Conservation (phyloP, 2,329 filamentous ascomycete genomes). For the Zarea fungicola region DNA sequence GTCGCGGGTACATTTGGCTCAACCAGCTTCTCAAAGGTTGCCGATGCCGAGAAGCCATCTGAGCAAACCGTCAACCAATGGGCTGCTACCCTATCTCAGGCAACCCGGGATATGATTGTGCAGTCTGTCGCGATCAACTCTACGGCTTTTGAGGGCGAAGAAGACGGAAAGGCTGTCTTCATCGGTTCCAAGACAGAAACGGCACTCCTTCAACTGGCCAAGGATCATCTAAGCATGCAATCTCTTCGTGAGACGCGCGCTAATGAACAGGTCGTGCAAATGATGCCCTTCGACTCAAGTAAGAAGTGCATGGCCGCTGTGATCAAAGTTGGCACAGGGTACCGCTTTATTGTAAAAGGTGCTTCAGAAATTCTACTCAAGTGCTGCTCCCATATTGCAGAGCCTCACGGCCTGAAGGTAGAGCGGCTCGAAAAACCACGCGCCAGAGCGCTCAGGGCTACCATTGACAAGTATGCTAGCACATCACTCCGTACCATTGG, state of each 20-base stretch:
- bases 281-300: conserved; percentile 49
- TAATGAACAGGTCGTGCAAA: conserved; percentile 42
- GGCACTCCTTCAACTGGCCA: conserved; percentile 45
- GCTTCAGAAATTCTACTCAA: conserved; percentile 51
- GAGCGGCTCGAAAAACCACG: conserved; percentile 49
- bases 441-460: conserved; percentile 44
- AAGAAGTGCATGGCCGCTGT: conserved; percentile 55
- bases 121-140: conserved; percentile 51
- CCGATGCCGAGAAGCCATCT: conserved; percentile 22
- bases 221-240: conserved; percentile 44
- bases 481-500: conserved; percentile 72
- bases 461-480: conserved; percentile 56
- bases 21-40: conserved; percentile 27
- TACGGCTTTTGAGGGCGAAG: conserved; percentile 50
- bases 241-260: conserved; percentile 41
- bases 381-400: conserved; percentile 33
- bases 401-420: conserved; percentile 46
- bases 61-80: conserved; percentile 15
- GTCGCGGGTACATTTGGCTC: conserved; percentile 62
- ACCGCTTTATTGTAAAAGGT: conserved; percentile 50
- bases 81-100: conserved; percentile 17
- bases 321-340: conserved; percentile 38
- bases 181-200: conserved; percentile 55
- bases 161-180: conserved; percentile 40
- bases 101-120: conserved; percentile 30